Evolutionary conservation across 495 filamentous ascomycete species (phyloP), one percentile per base, ranked within the genome.

Genomic region (Paragyromitra xinjiangensis): DNA sequence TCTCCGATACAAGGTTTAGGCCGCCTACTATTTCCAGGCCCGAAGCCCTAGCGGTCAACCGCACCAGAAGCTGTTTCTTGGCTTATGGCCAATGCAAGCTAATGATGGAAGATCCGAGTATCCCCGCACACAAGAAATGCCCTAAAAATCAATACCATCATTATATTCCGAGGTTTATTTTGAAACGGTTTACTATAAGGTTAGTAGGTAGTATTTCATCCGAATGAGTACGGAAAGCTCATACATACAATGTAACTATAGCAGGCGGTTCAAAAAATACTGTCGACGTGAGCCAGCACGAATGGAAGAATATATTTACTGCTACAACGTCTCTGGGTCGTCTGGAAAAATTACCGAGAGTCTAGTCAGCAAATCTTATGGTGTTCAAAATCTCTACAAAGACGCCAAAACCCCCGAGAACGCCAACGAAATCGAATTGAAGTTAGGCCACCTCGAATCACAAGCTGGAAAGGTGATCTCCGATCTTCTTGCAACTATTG

Each of bases 141-240:
- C 59, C 14, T n/a, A 16, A 66, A 6, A 7, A 56, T 14, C 62
- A 73, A 8, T 67, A 24, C 16, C 71, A 73, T 12, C 71, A 73
- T 22, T 71, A 58, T 40, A 76, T 76, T 7, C 59, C 73, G 5
- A 76, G 50, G 22, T 50, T 76, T 56, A n/a, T 76, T 22, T 59
- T 76, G 19, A 71, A 14, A 34, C 26, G n/a, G 24, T 76, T 76
- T 58, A 56, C 19, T 22, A 53, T n/a, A 16, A 50, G 56, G 53
- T 70, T 63, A 48, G 50, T 2, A 22, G 40, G 50, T 50, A 6
- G 11, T 8, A 24, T 63, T 37, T 42, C 12, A 55, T 55, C 9
- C 11, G 12, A 40, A 42, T 19, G 16, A 64, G 45, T 26, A 26
- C n/a, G 45, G n/a, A 45, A 42, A 56, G 34, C 65, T 68, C 19